Conservation (phyloP, 2,329 filamentous ascomycete species). For the Colletotrichum sp. region DNA sequence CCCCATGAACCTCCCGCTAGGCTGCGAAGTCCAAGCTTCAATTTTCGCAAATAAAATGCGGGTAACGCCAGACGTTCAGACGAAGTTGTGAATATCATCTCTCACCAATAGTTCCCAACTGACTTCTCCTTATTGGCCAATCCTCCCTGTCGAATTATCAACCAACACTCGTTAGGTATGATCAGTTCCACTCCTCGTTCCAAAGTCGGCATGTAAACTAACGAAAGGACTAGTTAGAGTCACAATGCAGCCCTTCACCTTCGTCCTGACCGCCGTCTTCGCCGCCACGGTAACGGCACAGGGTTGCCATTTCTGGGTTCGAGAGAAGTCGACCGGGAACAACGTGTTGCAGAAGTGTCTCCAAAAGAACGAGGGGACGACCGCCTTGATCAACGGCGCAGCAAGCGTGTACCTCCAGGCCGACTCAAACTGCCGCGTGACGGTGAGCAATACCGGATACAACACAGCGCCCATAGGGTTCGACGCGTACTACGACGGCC, state of each 20-base stretch:
- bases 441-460: not conserved
- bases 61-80: not conserved
- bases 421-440: not conserved
- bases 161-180: not conserved
- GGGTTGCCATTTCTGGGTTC: not conserved
- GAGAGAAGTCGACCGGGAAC: not conserved
- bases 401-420: not conserved
- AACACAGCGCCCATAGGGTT: not conserved
- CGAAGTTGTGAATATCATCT: not conserved
- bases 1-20: not conserved
- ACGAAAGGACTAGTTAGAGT: not conserved
- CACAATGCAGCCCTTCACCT: not conserved
- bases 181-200: not conserved
- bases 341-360: not conserved
- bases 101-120: not conserved
- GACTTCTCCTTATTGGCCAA: not conserved
- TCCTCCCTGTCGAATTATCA: not conserved
- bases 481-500: not conserved
- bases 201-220: not conserved
- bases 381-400: not conserved
- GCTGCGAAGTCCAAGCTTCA: not conserved
- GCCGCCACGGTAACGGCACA: not conserved
- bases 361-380: not conserved
- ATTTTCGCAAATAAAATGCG: not conserved
- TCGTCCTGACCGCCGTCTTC: not conserved